phyloP scores from a whole-genome alignment of 306 rosid species.

The Ormosia semicastrata region DNA sequence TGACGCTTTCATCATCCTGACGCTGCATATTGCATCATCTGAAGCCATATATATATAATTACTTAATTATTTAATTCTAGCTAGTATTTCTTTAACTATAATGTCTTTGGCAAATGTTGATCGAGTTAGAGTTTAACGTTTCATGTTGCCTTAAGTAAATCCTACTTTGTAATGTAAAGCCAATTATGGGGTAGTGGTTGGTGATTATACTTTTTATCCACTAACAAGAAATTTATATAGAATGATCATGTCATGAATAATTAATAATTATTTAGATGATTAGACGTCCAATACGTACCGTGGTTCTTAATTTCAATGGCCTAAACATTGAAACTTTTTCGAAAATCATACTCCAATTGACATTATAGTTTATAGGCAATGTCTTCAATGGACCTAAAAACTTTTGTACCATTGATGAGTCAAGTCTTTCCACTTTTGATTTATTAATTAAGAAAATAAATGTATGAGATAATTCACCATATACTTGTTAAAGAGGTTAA shows the following conservation, averaged over 20 bases:
- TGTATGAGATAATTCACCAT: no score
- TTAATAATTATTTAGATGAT: constrained; percentile 15
- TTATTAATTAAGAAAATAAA: no score
- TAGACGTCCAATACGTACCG: not conserved
- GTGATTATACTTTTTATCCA: constrained; percentile 31
- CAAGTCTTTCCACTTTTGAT: no score
- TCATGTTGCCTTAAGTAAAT: not conserved
- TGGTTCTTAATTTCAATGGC: not conserved
- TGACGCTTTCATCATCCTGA: constrained; percentile 25
- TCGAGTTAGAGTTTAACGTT: not conserved
- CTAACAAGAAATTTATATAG: not conserved
- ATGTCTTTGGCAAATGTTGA: not conserved
- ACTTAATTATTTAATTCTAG: not conserved
- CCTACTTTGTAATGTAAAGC: constrained; percentile 32
- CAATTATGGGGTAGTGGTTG: constrained; percentile 26
- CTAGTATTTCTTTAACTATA: not conserved
- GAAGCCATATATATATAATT: not conserved
- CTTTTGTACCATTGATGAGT: no score
- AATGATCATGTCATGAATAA: not conserved
- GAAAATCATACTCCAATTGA: not conserved
- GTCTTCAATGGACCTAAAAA: no score
- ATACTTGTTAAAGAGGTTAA: no score
- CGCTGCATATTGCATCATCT: constrained; percentile 39
- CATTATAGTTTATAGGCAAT: no score
- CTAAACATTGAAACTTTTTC: not conserved